A percentile compares a stretch with the other conserved stretches of the same genome.
Conservation (phyloP, 345 rosid genomes). For the Melaleuca quinquenervia region DNA sequence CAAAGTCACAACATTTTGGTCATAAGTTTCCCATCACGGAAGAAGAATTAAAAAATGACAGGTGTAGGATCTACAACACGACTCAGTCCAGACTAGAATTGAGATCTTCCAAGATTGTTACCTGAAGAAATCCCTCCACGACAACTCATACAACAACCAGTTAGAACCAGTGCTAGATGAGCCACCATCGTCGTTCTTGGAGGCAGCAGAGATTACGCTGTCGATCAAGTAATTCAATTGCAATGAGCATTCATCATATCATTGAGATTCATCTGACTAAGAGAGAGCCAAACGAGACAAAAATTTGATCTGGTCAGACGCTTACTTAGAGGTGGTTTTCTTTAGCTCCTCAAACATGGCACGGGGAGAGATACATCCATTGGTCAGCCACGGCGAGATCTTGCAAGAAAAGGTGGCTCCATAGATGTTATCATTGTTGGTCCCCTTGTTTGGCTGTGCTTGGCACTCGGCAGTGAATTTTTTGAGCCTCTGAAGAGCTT, state of each 20-base stretch:
- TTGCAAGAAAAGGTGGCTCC: slow-evolving; percentile 96
- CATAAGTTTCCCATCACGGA: background rate
- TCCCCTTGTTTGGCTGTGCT: slow-evolving; percentile 63
- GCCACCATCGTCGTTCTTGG: slow-evolving; percentile 9
- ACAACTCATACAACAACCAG: slow-evolving; percentile 44
- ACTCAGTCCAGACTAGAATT: background rate
- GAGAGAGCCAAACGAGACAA: background rate
- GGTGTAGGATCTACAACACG: background rate
- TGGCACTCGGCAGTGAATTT: slow-evolving; percentile 75
- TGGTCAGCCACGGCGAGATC: slow-evolving; percentile 89
- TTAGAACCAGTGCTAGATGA: slow-evolving; percentile 21
- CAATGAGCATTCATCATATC: background rate
- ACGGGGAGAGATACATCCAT: slow-evolving; percentile 92
- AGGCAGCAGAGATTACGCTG: slow-evolving; percentile 25
- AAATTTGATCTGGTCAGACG: background rate
- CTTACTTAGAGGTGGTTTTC: slow-evolving; percentile 57
- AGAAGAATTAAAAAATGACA: background rate
- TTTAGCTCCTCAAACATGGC: slow-evolving; percentile 88
- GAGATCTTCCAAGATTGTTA: background rate
- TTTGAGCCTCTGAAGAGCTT: slow-evolving; percentile 68
- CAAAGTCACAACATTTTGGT: background rate
- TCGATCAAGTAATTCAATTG: background rate
- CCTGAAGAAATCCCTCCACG: slow-evolving; percentile 63
- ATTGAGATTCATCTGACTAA: background rate
- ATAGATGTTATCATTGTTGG: slow-evolving; percentile 47